Evolutionary conservation across 2,329 filamentous ascomycete species (phyloP).

Genomic region (Aspergillus sclerotialis): DNA sequence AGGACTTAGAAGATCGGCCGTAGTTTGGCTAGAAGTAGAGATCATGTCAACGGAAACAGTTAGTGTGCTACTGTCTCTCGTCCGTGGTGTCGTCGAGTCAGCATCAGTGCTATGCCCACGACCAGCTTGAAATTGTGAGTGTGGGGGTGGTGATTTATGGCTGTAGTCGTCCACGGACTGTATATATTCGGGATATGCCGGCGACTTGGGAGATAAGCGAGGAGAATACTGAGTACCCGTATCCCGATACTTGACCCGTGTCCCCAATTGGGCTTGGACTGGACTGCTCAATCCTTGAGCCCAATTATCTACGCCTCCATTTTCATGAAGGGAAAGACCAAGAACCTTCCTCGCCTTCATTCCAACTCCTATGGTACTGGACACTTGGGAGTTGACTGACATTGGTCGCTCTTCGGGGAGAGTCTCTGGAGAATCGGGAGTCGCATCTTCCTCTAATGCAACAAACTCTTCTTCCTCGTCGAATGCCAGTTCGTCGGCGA

Average conservation of each 20-base stretch:
- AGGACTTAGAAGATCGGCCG: conserved; percentile 29
- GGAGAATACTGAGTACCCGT: conserved; percentile 78
- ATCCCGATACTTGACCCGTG: conserved; percentile 57
- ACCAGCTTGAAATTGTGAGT: no score
- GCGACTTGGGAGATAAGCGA: conserved; percentile 59
- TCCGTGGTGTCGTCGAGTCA: no score
- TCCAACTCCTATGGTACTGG: conserved; percentile 25
- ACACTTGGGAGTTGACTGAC: conserved; percentile 34
- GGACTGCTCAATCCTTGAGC: conserved; percentile 29
- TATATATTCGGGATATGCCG: conserved; percentile 10
- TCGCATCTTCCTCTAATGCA: conserved; percentile 64
- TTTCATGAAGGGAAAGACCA: conserved; percentile 33
- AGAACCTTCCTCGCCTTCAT: conserved; percentile 41
- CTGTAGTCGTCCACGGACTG: conserved; percentile 3
- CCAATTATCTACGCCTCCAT: conserved; percentile 19
- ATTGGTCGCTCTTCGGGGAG: conserved; percentile 38
- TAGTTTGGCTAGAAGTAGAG: conserved; percentile 38
- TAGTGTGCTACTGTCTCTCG: conserved; percentile 24
- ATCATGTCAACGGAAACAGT: conserved; percentile 29
- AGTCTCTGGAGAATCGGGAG: conserved; percentile 44
- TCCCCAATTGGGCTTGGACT: conserved; percentile 44
- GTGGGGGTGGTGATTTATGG: no score
- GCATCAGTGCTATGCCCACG: no score
- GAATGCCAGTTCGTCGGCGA: conserved; percentile 87
- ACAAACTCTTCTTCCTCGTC: conserved; percentile 64